phyloP scores from a whole-genome alignment of 345 rosid genomes.

The Rhodamnia rubescens region DNA sequence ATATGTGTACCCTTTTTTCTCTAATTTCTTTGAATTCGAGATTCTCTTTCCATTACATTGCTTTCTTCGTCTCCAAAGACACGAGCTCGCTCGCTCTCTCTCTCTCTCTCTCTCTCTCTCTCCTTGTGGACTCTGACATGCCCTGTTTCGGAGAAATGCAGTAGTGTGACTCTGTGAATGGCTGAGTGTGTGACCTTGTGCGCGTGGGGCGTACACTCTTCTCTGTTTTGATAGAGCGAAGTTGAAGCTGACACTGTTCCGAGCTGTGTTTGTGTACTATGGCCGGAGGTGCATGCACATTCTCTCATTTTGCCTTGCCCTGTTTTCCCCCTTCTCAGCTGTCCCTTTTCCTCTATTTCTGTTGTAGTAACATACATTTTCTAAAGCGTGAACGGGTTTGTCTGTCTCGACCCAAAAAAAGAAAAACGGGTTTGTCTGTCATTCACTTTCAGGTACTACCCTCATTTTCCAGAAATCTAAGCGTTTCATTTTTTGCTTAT shows the following conservation, averaged over 20 bases:
- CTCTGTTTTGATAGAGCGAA: neutral
- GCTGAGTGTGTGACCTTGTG: neutral
- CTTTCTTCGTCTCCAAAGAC: neutral
- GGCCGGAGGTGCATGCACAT: neutral
- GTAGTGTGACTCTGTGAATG: neutral
- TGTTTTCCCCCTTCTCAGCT: neutral
- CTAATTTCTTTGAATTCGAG: neutral
- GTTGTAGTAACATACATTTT: neutral
- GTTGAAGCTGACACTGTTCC: neutral
- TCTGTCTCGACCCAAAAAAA: too few relatives aligned
- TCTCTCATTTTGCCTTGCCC: neutral
- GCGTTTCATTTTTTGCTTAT: neutral
- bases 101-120: neutral
- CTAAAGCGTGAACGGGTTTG: neutral
- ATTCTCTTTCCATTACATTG: neutral
- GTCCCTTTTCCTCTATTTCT: neutral
- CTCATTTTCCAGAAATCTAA: neutral
- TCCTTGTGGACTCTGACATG: neutral
- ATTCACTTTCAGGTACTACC: neutral
- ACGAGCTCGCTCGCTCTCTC: neutral
- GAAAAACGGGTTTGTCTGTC: neutral
- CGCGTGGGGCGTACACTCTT: neutral
- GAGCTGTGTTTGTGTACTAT: neutral
- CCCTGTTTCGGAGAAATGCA: neutral
- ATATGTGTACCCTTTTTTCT: neutral